Evolutionary conservation across 176 grass and related monocot species (phyloP).

Genomic region (Echinochloa phyllopogon): DNA sequence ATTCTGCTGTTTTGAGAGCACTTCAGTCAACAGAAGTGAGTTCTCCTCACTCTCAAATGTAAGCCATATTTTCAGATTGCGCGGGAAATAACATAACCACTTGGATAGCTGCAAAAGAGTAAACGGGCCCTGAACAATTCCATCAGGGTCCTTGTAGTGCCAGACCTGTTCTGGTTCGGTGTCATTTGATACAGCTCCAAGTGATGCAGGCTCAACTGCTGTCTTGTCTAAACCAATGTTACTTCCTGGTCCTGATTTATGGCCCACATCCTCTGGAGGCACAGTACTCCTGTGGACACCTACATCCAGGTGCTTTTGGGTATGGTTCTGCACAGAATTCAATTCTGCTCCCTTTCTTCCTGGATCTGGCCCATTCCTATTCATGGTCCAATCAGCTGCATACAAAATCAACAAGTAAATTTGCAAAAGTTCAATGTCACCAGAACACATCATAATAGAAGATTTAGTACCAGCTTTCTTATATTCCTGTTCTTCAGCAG

Average conservation of each 20-base stretch:
- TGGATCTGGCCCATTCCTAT: constrained; percentile 48
- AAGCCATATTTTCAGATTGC: constrained; percentile 80
- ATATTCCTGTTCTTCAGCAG: constrained; percentile 59
- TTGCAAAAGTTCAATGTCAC: constrained; percentile 19
- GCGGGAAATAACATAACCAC: constrained; percentile 75
- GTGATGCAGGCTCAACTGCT: constrained; percentile 44
- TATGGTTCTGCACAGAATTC: constrained; percentile 38
- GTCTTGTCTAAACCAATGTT: constrained; percentile 54
- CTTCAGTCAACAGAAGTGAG: constrained; percentile 74
- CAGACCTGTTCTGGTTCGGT: constrained; percentile 85
- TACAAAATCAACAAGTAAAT: constrained; percentile 23
- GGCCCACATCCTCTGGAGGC: constrained; percentile 25
- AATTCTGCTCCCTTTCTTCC: constrained; percentile 49
- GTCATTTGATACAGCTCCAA: constrained; percentile 46
- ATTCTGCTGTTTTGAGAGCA: constrained; percentile 60
- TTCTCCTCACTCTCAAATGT: constrained; percentile 87
- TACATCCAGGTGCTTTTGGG: constrained; percentile 36
- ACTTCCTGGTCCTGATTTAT: constrained; percentile 40
- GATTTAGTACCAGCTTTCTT: constrained; percentile 61
- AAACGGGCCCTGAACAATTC: constrained; percentile 90
- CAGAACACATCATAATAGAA: background rate
- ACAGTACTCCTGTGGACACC: constrained; percentile 26
- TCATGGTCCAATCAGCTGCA: constrained; percentile 57
- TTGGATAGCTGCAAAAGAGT: constrained; percentile 82
- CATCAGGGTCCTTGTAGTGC: constrained; percentile 90